Conservation (phyloP, 1,284 basidiomycete genomes). For the Cutaneotrichosporon sp. region DNA sequence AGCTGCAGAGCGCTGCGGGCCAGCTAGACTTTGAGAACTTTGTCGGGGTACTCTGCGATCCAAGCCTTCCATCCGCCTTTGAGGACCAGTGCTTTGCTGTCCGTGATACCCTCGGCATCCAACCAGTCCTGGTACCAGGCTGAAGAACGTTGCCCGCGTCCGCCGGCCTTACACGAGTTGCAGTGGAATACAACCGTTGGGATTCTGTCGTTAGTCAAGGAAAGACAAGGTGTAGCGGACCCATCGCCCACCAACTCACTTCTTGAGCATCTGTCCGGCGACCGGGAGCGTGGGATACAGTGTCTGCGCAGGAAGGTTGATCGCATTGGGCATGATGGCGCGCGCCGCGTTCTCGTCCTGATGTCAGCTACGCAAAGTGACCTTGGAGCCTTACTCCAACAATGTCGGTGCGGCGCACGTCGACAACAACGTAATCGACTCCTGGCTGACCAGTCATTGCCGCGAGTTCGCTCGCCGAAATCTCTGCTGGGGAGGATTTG, state of each 20-base stretch:
- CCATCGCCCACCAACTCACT: too few relatives aligned
- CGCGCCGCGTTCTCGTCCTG: conserved; percentile 18
- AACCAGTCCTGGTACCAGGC: conserved; percentile 42
- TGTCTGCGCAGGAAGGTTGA: conserved; percentile 38
- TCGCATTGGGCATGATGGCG: conserved; percentile 25
- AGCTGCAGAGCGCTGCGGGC: too few relatives aligned
- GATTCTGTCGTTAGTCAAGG: conserved; percentile 11
- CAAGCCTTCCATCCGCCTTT: conserved; percentile 37
- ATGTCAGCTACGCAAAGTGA: neutral
- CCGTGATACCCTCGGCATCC: conserved; percentile 15
- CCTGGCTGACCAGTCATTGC: conserved; percentile 5
- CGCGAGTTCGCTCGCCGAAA: conserved; percentile 22
- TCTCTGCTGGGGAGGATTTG: conserved; percentile 8
- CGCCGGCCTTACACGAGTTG: conserved; percentile 25
- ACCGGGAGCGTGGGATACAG: conserved; percentile 29
- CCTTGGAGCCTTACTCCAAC: neutral
- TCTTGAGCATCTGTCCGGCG: conserved; percentile 15
- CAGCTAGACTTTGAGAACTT: conserved; percentile 8
- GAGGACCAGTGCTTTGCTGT: conserved; percentile 25
- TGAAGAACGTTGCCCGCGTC: conserved; percentile 37
- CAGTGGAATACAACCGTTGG: conserved; percentile 42
- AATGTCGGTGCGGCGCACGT: conserved; percentile 30
- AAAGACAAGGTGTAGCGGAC: neutral
- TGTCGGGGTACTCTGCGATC: conserved; percentile 14
- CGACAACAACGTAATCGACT: conserved; percentile 29